Percentiles rank a stretch among this genome's conserved stretches.
Evolutionary conservation across 2,329 filamentous ascomycete genomes (phyloP).

Genomic region (Aspergillus viridinutans): DNA sequence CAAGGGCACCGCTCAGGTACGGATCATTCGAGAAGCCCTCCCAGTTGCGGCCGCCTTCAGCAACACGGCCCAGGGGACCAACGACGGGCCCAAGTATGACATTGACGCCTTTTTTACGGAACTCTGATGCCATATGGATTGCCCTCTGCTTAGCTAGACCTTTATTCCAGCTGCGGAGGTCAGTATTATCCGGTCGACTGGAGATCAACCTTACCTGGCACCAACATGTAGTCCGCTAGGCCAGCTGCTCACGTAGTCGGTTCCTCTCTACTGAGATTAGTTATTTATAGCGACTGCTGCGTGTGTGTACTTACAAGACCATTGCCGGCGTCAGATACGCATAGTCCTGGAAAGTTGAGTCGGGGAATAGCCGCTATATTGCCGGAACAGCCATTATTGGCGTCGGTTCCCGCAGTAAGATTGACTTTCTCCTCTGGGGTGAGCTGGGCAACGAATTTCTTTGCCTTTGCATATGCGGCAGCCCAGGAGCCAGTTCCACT

Average conservation of each 20-base stretch:
- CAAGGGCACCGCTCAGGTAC: conserved; percentile 44
- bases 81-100: conserved; percentile 42
- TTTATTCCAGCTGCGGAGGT: conserved; percentile 30
- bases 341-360: conserved; percentile 35
- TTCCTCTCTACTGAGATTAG: conserved; percentile 22
- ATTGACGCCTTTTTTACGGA: conserved; percentile 41
- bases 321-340: conserved; percentile 41
- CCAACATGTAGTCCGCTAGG: conserved; percentile 20
- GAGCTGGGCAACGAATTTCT: conserved; percentile 36
- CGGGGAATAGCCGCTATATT: conserved; percentile 29
- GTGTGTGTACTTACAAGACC: conserved; percentile 26
- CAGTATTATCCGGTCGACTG: background rate
- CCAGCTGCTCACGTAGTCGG: conserved; percentile 25
- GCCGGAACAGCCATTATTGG: conserved; percentile 27
- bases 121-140: conserved; percentile 33
- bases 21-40: conserved; percentile 49
- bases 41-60: conserved; percentile 44
- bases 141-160: conserved; percentile 30
- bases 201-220: conserved; percentile 20
- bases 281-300: no score
- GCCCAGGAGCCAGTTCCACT: conserved; percentile 33
- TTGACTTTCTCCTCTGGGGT: conserved; percentile 43
- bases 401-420: conserved; percentile 22
- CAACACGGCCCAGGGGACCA: conserved; percentile 30
- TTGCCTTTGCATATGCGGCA: conserved; percentile 34